Evolutionary conservation across 371 early-diverging fungal genomes (phyloP), one percentile per base, ranked within the genome.

Genomic region (Mortierella polycephala): DNA sequence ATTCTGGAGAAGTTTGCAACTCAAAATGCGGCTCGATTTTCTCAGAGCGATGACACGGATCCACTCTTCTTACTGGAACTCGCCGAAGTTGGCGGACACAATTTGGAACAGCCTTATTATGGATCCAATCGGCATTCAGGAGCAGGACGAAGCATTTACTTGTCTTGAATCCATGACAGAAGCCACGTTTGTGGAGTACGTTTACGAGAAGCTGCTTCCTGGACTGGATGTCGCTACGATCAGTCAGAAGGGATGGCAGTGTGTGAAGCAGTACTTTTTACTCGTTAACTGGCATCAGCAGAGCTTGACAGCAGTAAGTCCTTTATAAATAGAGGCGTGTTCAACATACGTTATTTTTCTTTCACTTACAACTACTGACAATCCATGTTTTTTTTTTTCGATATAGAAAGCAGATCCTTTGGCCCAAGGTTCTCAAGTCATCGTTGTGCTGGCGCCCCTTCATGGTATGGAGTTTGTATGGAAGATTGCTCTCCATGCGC

Each of bases 381-480:
- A 44, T 30, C 9, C 11, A n/a, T 12, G 21, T 49, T 18, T 37
- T 55, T 45, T 11, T n/a, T 64, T 18, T 57, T 39, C 0, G 16
- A 13, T 6, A 46, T 49, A 64, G 57, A 21, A 39, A 7, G 21
- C 53, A 7, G 75, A 69, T 2, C 57, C 59, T n/a, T 18, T 41
- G 23, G 23, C 40, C 18, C 65, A 69, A 4, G 57, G 54, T n/a
- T 45, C 62, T 4, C 72, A 70, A 23, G 40, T 51, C 7, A 62
- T 71, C 18, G 45, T 72, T 5, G 66, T 73, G 6, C 44, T 71
- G 14, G 61, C 53, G 0, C 80, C 82, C 2, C 57, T 83, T 11
- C 59, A 69, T 41, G 83, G 81, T 23, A 75, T 81, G 64, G 81
- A 83, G 41, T 57, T 80, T 42, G 73, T 82, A 49, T 83, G 83